Evolutionary conservation across 345 rosid species (phyloP).

Genomic region (Citrus inodora): DNA sequence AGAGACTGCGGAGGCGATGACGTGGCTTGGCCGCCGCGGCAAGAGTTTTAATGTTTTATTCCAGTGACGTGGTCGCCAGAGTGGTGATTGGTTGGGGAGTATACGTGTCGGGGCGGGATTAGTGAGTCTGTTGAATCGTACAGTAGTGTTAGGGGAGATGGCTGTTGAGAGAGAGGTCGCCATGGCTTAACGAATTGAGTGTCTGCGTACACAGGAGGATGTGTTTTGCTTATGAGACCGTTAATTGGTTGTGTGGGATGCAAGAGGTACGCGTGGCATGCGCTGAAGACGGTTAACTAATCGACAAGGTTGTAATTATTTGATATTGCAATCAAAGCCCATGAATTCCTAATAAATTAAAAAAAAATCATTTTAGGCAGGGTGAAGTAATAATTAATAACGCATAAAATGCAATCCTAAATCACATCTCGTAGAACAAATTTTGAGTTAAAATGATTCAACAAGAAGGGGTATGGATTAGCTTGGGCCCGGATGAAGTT

Average conservation of each 20-base stretch:
- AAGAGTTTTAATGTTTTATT: slow-evolving; percentile 8
- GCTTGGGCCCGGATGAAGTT: too few species aligned
- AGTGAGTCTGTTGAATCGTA: slow-evolving; percentile 15
- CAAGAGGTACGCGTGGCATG: slow-evolving; percentile 32
- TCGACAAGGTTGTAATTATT: too few species aligned
- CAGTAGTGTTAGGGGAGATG: slow-evolving; percentile 17
- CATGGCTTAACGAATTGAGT: slow-evolving; percentile 16
- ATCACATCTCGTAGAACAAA: too few species aligned
- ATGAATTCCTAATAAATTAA: too few species aligned
- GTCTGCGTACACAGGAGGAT: too few species aligned
- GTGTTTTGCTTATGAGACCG: slow-evolving; percentile 6
- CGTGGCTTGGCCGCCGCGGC: slow-evolving; percentile 22
- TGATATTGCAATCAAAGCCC: too few species aligned
- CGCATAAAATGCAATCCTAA: too few species aligned
- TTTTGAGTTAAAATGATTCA: too few species aligned
- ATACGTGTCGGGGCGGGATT: slow-evolving; percentile 1
- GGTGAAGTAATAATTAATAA: too few species aligned
- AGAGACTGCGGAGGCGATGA: slow-evolving; percentile 48
- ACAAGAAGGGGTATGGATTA: too few species aligned
- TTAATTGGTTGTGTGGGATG: slow-evolving; percentile 30
- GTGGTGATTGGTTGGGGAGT: neutral
- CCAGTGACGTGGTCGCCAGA: neutral
- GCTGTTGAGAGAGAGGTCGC: slow-evolving; percentile 41
- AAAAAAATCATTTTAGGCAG: too few species aligned
- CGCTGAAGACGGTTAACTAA: neutral